Conservation (phyloP, 1,284 basidiomycete genomes). For the Pseudozyma sp. region DNA sequence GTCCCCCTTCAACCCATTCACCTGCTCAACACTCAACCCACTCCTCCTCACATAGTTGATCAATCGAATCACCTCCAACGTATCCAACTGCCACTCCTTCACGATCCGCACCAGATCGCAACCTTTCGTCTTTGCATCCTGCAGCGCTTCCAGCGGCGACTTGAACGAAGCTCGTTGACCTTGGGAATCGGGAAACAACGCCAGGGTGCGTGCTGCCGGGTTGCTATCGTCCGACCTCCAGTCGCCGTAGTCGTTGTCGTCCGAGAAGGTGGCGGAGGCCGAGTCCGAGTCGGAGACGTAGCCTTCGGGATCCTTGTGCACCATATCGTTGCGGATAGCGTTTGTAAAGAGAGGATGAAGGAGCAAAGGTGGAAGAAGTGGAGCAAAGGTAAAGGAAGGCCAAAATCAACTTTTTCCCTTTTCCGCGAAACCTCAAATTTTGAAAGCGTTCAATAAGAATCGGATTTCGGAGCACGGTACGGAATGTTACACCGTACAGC, state of each 20-base stretch:
- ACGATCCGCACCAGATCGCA: slow-evolving; percentile 60
- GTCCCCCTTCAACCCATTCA: slow-evolving; percentile 25
- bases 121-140: slow-evolving; percentile 47
- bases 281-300: slow-evolving; percentile 27
- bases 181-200: slow-evolving; percentile 24
- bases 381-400: slow-evolving; percentile 10
- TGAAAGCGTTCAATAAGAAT: neutral
- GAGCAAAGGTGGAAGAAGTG: neutral
- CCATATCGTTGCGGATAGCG: slow-evolving; percentile 21
- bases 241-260: slow-evolving; percentile 55
- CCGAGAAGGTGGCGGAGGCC: slow-evolving; percentile 31
- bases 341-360: neutral
- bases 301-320: slow-evolving; percentile 39
- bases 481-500: too few species aligned
- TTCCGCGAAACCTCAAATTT: neutral
- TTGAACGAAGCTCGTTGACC: slow-evolving; percentile 34
- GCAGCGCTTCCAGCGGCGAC: slow-evolving; percentile 50
- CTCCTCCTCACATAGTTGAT: slow-evolving; percentile 63
- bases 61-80: slow-evolving; percentile 63
- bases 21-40: slow-evolving; percentile 19
- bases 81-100: slow-evolving; percentile 44
- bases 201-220: slow-evolving; percentile 20
- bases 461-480: slow-evolving; percentile 3
- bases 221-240: slow-evolving; percentile 33
- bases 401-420: slow-evolving; percentile 2